Base-by-base conservation (phyloP, 2,329 filamentous ascomycete genomes). In the Phaeomoniella chlamydospora region DNA sequence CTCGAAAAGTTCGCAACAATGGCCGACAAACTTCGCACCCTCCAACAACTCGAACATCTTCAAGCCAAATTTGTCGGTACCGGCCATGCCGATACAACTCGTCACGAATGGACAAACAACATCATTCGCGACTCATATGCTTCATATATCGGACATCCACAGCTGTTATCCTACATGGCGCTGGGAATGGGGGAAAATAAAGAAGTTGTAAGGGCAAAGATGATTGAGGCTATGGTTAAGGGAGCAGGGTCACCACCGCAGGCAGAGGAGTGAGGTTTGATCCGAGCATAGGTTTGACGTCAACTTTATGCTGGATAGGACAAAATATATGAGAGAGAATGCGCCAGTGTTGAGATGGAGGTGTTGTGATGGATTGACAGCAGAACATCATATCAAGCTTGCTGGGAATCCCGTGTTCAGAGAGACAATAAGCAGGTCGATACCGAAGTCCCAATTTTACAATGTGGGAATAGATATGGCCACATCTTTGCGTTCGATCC, bases 21-120 rank as follows among this genome's bases (percentile, higher is more conserved):
- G 90, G 90, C 90, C 60, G 90, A 98, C 67, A 98, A 98, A 65
- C 81, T 98, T 45, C 87, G 90, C 55, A 90, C 85, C 6, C 84
- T 94, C 50, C 90, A 98, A 62, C 90, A 98, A 59, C 87, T 98
- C 54, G 90, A 98, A 62, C 80, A 86, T 45, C 81, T 96, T 13
- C 90, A 98, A 62, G 80, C 87, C 52, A 92, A 92, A 52, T 94
- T 90, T 66, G 72, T 98, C 51, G 90, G 90, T 48, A 96, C 90
- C 3, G 90, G 90, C 15, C 87, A 94, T 59, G 84, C 88, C 31
- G 90, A 98, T 64, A 96, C 88, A 11, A 93, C 86, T 16, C 92
- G 85, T 58, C 90, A 90, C 77, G 90, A 98, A 63, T 98, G 87
- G 86, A 80, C 80, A 35, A 87, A 82, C 41, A 98, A 96, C 64